phyloP scores from a whole-genome alignment of 2,329 filamentous ascomycete species.

The Didymella pomorum region DNA sequence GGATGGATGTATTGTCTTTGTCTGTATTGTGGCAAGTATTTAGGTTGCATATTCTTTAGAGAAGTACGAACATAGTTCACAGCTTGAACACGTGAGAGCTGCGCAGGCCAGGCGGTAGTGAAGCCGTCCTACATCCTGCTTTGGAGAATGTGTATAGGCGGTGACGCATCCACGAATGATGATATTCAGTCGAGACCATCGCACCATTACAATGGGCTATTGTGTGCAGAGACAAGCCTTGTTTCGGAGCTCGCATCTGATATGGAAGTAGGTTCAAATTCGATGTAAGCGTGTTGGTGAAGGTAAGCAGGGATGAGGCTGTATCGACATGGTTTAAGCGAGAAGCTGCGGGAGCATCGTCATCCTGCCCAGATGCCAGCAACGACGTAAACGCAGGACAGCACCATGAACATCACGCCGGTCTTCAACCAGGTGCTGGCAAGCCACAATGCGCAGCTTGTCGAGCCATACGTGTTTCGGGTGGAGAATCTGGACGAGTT shows the following conservation, averaged over 20 bases:
- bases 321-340: slow-evolving; percentile 25
- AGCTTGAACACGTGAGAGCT: background rate
- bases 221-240: background rate
- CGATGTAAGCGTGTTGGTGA: slow-evolving; percentile 9
- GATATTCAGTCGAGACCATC: background rate
- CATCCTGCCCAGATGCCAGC: slow-evolving; percentile 26
- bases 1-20: background rate
- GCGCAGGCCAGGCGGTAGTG: background rate
- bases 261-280: background rate
- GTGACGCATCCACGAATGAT: background rate
- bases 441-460: slow-evolving; percentile 63
- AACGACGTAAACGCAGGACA: slow-evolving; percentile 20
- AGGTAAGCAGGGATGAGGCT: slow-evolving; percentile 17
- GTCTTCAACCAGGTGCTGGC: slow-evolving; percentile 73
- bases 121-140: background rate
- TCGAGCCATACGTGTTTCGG: slow-evolving; percentile 54
- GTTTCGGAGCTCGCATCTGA: background rate
- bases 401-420: slow-evolving; percentile 68
- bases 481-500: slow-evolving; percentile 75
- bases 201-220: background rate
- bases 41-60: background rate
- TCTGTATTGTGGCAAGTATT: background rate
- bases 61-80: background rate
- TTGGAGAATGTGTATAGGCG: background rate
- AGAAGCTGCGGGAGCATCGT: slow-evolving; percentile 38